Evolutionary conservation across 2,329 filamentous ascomycete genomes (phyloP).

Genomic region (Clonostachys sp.): DNA sequence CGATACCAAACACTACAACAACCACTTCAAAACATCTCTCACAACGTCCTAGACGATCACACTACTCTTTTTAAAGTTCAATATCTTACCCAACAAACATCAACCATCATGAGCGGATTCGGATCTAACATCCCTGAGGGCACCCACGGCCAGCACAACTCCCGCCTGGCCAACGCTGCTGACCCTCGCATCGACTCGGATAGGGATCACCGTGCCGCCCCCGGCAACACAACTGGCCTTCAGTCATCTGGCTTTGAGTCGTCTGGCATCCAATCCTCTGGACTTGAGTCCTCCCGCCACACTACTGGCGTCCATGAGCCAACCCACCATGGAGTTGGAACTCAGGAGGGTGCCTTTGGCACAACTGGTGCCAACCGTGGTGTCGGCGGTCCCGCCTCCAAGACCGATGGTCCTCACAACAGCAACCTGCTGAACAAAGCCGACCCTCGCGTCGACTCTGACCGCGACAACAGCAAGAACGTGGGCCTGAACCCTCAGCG

Average conservation of each 20-base stretch:
- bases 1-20: conserved; percentile 16
- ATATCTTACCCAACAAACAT: no score
- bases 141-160: conserved; percentile 36
- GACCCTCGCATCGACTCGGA: conserved; percentile 52
- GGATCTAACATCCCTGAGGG: neutral
- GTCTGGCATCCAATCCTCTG: no score
- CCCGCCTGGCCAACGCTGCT: conserved; percentile 40
- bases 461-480: conserved; percentile 35
- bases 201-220: conserved; percentile 23
- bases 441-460: conserved; percentile 51
- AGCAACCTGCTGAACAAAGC: conserved; percentile 42
- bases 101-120: no score
- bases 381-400: neutral
- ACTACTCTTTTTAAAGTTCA: no score
- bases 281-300: neutral
- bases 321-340: neutral
- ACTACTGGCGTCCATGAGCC: neutral
- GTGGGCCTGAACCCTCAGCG: conserved; percentile 16
- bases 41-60: conserved; percentile 10
- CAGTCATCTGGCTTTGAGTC: no score
- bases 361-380: neutral
- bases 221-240: neutral
- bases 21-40: conserved; percentile 56
- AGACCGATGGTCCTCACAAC: conserved; percentile 37
- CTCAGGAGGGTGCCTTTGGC: neutral